Conservation (phyloP, 306 rosid genomes). For the Vachellia collinsii region DNA sequence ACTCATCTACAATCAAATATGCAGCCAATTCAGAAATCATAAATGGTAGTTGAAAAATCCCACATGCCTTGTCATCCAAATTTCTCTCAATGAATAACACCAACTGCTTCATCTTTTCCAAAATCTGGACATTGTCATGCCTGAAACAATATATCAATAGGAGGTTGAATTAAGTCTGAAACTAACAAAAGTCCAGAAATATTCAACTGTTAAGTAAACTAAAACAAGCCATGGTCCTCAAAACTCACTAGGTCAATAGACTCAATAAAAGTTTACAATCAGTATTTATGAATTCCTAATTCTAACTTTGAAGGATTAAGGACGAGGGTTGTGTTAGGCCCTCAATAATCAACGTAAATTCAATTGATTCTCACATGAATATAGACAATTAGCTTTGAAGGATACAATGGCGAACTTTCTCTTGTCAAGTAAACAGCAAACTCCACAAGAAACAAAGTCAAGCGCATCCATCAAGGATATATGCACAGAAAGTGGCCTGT, state of each 20-base stretch:
- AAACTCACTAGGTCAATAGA: constrained; percentile 13
- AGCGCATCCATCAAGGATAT: constrained; percentile 30
- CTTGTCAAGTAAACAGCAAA: constrained; percentile 15
- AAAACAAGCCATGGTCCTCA: constrained; percentile 22
- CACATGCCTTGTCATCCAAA: constrained; percentile 80
- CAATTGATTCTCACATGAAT: background rate
- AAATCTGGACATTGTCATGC: constrained; percentile 86
- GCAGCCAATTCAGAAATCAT: constrained; percentile 29
- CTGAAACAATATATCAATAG: constrained; percentile 54
- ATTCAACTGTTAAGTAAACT: constrained; percentile 21
- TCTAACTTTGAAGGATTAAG: background rate
- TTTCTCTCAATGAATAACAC: constrained; percentile 83
- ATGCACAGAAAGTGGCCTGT: constrained; percentile 37
- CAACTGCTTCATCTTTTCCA: constrained; percentile 93
- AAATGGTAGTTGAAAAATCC: constrained; percentile 12
- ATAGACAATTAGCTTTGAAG: constrained; percentile 1
- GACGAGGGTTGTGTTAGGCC: background rate
- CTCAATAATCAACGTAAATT: background rate
- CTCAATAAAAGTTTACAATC: constrained; percentile 8
- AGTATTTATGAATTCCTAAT: constrained; percentile 12
- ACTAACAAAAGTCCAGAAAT: constrained; percentile 29
- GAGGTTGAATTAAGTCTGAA: constrained; percentile 14
- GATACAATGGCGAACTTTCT: constrained; percentile 19
- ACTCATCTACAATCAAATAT: constrained; percentile 19
- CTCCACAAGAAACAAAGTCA: constrained; percentile 26